phyloP scores from a whole-genome alignment of 352 stramenopile genomes.

The Phytopythium litorale region DNA sequence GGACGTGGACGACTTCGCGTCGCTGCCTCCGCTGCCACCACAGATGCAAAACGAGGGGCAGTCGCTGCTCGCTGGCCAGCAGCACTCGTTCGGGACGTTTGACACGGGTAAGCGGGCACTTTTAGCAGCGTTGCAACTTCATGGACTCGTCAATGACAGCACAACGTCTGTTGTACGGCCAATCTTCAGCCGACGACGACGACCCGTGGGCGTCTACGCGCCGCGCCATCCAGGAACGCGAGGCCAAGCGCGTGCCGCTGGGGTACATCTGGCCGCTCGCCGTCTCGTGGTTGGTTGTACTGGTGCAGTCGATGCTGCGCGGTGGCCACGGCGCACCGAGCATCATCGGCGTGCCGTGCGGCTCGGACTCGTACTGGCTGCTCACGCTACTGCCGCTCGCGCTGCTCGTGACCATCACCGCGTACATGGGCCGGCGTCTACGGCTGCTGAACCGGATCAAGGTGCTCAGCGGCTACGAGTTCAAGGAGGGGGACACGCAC shows the following conservation, averaged over 20 bases:
- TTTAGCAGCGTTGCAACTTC: not conserved
- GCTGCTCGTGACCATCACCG: slow-evolving; percentile 61
- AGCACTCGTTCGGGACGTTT: not conserved
- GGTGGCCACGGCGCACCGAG: slow-evolving; percentile 66
- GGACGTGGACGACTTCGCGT: slow-evolving; percentile 66
- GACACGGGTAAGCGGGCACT: not conserved
- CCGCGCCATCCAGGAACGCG: slow-evolving; percentile 37
- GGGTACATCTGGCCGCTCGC: slow-evolving; percentile 53
- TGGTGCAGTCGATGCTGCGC: slow-evolving; percentile 67
- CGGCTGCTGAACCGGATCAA: slow-evolving; percentile 71
- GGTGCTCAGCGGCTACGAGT: slow-evolving; percentile 65
- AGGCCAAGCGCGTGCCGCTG: slow-evolving; percentile 54
- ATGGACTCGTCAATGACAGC: not conserved
- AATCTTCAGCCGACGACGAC: slow-evolving; percentile 20
- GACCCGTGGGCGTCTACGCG: slow-evolving; percentile 33
- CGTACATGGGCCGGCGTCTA: slow-evolving; percentile 50
- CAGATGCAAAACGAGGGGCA: slow-evolving; percentile 11
- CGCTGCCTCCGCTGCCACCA: slow-evolving; percentile 35
- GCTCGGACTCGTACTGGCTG: slow-evolving; percentile 90
- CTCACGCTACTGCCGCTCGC: slow-evolving; percentile 83
- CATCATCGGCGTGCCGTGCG: slow-evolving; percentile 92
- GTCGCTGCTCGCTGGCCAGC: not conserved
- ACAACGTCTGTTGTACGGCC: not conserved
- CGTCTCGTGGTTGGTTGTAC: slow-evolving; percentile 63
- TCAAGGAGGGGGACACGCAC: slow-evolving; percentile 93